Conservation (phyloP, 768 basidiomycete genomes). For the Cystobasidiopsis lactophilus region DNA sequence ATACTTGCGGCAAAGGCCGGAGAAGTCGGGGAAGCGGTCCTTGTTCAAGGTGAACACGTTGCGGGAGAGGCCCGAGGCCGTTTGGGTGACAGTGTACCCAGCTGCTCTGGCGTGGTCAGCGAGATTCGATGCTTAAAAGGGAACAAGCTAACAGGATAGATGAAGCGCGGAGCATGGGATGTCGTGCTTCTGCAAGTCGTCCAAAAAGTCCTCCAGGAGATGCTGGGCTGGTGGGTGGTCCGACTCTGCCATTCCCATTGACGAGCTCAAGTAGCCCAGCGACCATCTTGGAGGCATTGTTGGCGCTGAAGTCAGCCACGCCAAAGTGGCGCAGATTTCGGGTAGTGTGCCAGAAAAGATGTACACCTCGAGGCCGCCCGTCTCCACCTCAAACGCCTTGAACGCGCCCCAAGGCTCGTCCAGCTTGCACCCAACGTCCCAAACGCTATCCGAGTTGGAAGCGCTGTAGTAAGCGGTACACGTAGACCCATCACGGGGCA, state of each 20-base stretch:
- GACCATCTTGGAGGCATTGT: constrained; percentile 20
- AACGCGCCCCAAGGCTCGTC: constrained; percentile 23
- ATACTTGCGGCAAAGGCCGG: constrained; percentile 19
- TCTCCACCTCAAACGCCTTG: constrained; percentile 20
- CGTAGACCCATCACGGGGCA: neutral
- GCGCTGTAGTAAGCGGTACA: constrained; percentile 11
- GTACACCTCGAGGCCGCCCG: constrained; percentile 23
- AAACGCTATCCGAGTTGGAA: constrained; percentile 19
- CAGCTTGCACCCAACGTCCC: constrained; percentile 20
- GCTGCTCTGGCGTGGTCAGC: too few relatives aligned
- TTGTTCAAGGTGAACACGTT: constrained; percentile 22
- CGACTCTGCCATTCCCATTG: constrained; percentile 23
- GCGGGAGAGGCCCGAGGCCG: constrained; percentile 13
- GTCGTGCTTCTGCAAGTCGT: constrained; percentile 21
- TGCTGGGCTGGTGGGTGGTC: constrained; percentile 22
- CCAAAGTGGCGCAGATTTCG: neutral
- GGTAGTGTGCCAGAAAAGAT: constrained; percentile 17
- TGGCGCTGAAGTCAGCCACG: constrained; percentile 20
- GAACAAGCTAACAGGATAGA: too few relatives aligned
- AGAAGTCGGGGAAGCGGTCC: constrained; percentile 24
- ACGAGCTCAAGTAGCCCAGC: constrained; percentile 22
- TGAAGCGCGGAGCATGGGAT: constrained; percentile 25
- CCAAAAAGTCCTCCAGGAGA: constrained; percentile 21
- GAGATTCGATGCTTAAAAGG: too few relatives aligned
- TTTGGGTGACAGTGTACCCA: constrained; percentile 19